phyloP scores from a whole-genome alignment of 495 filamentous ascomycete genomes.

The Viridothelium virens region DNA sequence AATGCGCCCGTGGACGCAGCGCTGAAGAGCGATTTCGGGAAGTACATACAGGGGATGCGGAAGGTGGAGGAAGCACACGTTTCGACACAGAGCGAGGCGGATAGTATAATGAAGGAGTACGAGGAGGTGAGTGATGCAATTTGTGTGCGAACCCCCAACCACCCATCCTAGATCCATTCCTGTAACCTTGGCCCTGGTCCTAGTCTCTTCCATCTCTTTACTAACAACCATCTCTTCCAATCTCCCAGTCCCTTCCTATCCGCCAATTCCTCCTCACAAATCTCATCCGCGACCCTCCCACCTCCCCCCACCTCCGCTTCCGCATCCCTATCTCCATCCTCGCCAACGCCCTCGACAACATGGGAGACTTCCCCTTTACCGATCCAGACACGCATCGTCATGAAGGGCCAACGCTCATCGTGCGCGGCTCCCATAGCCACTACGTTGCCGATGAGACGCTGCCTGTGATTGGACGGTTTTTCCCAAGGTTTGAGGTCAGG shows the following conservation, averaged over 20 bases:
- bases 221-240: conserved; percentile 1
- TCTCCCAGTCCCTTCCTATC: conserved; percentile 55
- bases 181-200: background rate
- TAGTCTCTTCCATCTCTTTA: background rate
- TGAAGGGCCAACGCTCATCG: conserved; percentile 69
- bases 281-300: conserved; percentile 46
- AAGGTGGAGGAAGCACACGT: conserved; percentile 61
- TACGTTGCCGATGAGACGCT: conserved; percentile 87
- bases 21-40: conserved; percentile 64
- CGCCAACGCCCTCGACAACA: conserved; percentile 49
- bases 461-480: conserved; percentile 81
- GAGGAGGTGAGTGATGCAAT: conserved; percentile 50
- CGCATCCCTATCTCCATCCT: conserved; percentile 56
- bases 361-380: conserved; percentile 83
- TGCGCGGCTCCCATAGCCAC: conserved; percentile 71
- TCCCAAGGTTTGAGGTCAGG: conserved; percentile 68
- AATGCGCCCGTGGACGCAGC: conserved; percentile 81
- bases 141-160: conserved; percentile 1
- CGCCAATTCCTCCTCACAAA: conserved; percentile 95
- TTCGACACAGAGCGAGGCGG: conserved; percentile 65
- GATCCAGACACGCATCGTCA: conserved; percentile 54
- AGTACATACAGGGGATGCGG: conserved; percentile 80
- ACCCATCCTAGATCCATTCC: background rate
- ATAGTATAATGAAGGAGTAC: conserved; percentile 68
- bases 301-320: conserved; percentile 43